Evolutionary conservation across 768 basidiomycete species (phyloP).

Genomic region (Sporobolomyces phaffii): DNA sequence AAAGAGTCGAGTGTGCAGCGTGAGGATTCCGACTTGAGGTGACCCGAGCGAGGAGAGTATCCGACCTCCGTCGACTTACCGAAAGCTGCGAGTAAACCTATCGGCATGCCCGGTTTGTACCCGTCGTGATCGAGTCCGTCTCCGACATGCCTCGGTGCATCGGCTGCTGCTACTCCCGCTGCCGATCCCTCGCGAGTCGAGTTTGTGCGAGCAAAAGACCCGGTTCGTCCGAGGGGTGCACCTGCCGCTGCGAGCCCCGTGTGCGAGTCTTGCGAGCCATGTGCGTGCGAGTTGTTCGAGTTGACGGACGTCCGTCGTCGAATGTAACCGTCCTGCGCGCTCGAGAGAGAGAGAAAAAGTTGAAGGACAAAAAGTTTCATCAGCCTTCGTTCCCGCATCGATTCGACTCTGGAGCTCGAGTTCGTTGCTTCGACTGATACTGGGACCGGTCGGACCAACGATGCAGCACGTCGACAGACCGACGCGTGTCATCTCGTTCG

Average conservation of each 20-base stretch:
- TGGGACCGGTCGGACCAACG: too few species aligned
- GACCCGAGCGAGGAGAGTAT: too few species aligned
- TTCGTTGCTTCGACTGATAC: too few species aligned
- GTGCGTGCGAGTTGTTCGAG: background rate
- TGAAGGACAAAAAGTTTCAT: background rate
- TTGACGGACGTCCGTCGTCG: slow-evolving; percentile 1
- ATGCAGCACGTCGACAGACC: too few species aligned
- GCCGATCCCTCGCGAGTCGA: background rate
- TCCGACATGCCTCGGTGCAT: background rate
- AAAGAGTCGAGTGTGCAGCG: too few species aligned
- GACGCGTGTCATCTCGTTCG: too few species aligned
- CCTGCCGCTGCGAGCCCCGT: background rate
- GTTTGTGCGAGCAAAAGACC: background rate
- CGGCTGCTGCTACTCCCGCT: background rate
- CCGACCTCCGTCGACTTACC: too few species aligned
- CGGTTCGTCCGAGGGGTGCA: background rate
- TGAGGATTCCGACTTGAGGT: too few species aligned
- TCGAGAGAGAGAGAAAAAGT: background rate
- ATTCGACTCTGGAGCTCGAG: too few species aligned
- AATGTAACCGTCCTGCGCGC: slow-evolving; percentile 17
- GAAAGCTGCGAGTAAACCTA: slow-evolving; percentile 21
- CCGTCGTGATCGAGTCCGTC: slow-evolving; percentile 19
- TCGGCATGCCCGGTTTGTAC: slow-evolving; percentile 24
- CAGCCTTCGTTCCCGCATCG: too few species aligned
- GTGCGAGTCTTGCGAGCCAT: background rate